These are phyloP conservation scores for Colletotrichum navitas DNA, from an alignment of 2,329 filamentous ascomycete genomes.

Conservation along the genomic window DNA sequence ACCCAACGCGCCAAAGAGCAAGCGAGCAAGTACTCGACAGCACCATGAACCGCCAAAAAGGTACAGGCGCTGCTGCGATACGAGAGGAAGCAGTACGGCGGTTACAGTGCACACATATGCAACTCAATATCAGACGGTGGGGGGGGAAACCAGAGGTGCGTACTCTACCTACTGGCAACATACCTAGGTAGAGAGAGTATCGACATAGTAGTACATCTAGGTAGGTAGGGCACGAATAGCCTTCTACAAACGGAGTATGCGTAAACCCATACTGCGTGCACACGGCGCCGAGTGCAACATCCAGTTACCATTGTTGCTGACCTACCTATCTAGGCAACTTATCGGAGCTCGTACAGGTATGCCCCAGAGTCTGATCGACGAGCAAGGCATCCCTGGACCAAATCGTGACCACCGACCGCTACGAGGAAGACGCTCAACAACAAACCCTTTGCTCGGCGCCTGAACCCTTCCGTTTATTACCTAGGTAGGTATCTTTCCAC, in stretches of 20 bases:
- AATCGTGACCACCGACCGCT: not conserved
- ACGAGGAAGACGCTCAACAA: not conserved
- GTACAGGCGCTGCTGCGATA: constrained; percentile 9
- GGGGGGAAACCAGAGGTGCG: not conserved
- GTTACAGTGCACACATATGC: not conserved
- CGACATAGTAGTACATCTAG: too few species aligned
- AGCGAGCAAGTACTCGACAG: constrained; percentile 11
- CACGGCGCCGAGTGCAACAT: not conserved
- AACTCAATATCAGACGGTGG: too few species aligned
- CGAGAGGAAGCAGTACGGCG: not conserved
- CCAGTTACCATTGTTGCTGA: not conserved
- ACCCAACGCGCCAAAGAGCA: constrained; percentile 3
- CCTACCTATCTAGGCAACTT: not conserved
- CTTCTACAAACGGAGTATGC: not conserved
- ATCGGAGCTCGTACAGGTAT: not conserved
- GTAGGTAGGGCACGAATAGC: not conserved
- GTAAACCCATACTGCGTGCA: not conserved
- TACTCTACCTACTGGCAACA: not conserved
- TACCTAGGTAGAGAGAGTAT: not conserved
- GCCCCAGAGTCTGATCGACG: not conserved
- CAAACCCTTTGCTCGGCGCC: not conserved
- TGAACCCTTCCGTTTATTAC: not conserved
- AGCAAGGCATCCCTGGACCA: not conserved
- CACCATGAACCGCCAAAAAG: constrained; percentile 15
- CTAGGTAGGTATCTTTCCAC: too few species aligned